Conservation (phyloP, 371 early-diverging fungal species). For the Rhizopus arrhizus region DNA sequence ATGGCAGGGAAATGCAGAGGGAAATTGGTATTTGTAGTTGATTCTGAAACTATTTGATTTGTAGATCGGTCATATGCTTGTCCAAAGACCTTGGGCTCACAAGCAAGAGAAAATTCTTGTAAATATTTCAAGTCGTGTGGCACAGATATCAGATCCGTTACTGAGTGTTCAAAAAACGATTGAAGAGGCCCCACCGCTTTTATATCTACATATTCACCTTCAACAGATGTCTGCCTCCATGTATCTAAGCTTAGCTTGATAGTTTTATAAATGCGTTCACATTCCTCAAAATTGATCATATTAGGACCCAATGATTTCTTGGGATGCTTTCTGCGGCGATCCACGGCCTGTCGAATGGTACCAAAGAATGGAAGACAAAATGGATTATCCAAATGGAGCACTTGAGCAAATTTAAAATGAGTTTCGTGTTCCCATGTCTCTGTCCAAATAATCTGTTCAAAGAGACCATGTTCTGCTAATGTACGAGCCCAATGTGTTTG, state of each 20-base stretch:
- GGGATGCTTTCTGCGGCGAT: constrained; percentile 36
- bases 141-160: constrained; percentile 41
- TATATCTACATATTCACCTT: neutral
- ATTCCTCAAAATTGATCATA: constrained; percentile 49
- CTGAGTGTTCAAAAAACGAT: constrained; percentile 45
- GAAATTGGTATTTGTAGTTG: constrained; percentile 26
- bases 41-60: constrained; percentile 18
- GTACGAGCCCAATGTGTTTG: constrained; percentile 61
- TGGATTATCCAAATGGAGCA: constrained; percentile 6
- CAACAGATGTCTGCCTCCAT: constrained; percentile 19
- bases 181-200: constrained; percentile 40
- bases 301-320: constrained; percentile 13
- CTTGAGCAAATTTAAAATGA: constrained; percentile 7
- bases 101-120: constrained; percentile 59
- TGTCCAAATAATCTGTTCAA: constrained; percentile 40
- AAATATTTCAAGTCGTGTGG: constrained; percentile 49
- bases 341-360: constrained; percentile 41
- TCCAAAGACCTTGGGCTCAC: constrained; percentile 62
- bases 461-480: constrained; percentile 55
- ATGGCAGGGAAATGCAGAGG: constrained; percentile 52
- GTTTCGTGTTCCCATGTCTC: constrained; percentile 31
- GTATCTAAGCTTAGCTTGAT: constrained; percentile 32
- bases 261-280: constrained; percentile 40
- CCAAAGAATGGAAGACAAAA: constrained; percentile 45
- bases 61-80: constrained; percentile 40